Evolutionary conservation across 257 asterid genomes (phyloP).

Genomic region (Solanum piurae): DNA sequence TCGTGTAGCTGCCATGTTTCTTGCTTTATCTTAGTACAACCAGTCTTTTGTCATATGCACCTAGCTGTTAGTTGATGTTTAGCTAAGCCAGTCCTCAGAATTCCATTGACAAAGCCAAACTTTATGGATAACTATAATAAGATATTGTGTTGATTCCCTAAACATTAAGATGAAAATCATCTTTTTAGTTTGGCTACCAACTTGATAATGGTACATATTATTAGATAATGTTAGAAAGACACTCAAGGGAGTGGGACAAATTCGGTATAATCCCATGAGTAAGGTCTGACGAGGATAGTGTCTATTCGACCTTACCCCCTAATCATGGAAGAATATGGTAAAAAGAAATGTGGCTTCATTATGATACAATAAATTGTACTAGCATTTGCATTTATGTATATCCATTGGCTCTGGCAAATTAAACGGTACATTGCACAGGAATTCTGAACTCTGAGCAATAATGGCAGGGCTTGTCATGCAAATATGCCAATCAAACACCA

Average conservation of each 20-base stretch:
- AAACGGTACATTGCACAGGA: neutral
- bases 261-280: rapidly evolving
- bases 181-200: neutral
- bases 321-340: neutral
- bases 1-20: neutral
- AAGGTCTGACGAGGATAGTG: neutral
- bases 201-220: neutral
- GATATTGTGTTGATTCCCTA: neutral
- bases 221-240: neutral
- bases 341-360: neutral
- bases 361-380: neutral
- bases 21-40: neutral
- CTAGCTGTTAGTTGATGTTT: neutral
- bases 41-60: neutral
- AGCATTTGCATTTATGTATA: neutral
- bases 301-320: neutral
- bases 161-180: neutral
- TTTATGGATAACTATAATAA: neutral
- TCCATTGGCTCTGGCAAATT: neutral
- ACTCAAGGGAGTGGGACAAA: neutral
- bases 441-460: neutral
- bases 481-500: neutral
- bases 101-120: neutral
- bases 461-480: neutral
- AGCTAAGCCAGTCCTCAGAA: neutral